These are phyloP conservation scores for Ramularia collo-cygni DNA, from an alignment of 2,329 filamentous ascomycete genomes.

Conservation along the genomic window DNA sequence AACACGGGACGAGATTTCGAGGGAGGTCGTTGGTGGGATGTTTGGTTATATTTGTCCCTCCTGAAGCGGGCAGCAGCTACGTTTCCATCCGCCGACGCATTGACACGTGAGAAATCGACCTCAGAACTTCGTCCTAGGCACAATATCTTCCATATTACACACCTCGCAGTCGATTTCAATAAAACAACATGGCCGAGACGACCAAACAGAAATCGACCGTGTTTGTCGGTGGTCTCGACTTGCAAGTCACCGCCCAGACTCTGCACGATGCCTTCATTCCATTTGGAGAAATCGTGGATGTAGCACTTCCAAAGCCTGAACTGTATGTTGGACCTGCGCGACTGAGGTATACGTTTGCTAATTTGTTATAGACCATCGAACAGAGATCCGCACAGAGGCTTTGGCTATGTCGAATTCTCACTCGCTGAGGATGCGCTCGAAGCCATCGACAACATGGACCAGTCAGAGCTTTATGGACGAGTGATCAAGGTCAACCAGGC, in stretches of 20 bases:
- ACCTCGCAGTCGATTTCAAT: no score
- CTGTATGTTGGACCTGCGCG: constrained; percentile 35
- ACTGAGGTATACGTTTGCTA: not conserved
- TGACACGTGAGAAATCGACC: not conserved
- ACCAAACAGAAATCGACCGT: constrained; percentile 76
- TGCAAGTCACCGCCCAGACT: constrained; percentile 65
- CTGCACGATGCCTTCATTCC: constrained; percentile 90
- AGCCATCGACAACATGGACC: constrained; percentile 99
- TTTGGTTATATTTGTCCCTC: not conserved
- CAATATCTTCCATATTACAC: not conserved
- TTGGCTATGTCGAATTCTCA: constrained; percentile 95
- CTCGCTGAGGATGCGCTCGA: constrained; percentile 78
- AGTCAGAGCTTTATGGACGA: constrained; percentile 86
- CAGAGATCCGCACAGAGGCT: constrained; percentile 76
- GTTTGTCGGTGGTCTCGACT: constrained; percentile 83
- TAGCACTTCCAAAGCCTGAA: constrained; percentile 84
- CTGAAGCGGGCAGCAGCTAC: not conserved
- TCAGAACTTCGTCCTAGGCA: not conserved
- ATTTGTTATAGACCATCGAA: constrained; percentile 49
- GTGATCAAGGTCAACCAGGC: constrained; percentile 88
- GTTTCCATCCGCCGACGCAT: not conserved
- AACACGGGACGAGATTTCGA: no score
- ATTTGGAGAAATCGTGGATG: constrained; percentile 90
- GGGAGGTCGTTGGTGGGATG: no score
- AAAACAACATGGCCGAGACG: constrained; percentile 63